These are phyloP conservation scores for Venturia nashicola DNA, from an alignment of 2,329 filamentous ascomycete genomes.

Conservation along the genomic window DNA sequence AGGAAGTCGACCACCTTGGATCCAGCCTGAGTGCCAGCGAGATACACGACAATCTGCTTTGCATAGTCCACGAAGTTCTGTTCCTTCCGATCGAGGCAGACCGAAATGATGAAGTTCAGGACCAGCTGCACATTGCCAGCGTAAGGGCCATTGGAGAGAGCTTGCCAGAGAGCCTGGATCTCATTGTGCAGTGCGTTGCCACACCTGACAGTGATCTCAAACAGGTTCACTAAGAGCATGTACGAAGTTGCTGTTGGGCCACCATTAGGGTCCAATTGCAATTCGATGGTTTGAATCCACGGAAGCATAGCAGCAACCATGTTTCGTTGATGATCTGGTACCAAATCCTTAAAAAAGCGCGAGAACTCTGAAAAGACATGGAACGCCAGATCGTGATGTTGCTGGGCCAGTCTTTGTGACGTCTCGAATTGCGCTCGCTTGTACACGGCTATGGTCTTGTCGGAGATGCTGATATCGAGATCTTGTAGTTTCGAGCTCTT, in stretches of 20 bases:
- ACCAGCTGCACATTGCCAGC: constrained; percentile 89
- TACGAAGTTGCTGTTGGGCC: constrained; percentile 86
- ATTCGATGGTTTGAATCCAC: constrained; percentile 89
- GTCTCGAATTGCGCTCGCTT: constrained; percentile 96
- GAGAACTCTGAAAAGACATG: constrained; percentile 94
- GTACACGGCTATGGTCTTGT: constrained; percentile 96
- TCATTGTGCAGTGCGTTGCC: constrained; percentile 85
- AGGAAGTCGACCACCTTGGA: constrained; percentile 92
- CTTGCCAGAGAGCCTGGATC: constrained; percentile 95
- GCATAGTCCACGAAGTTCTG: constrained; percentile 98
- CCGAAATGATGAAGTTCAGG: constrained; percentile 87
- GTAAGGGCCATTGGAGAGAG: constrained; percentile 82
- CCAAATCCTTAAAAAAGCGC: constrained; percentile 78
- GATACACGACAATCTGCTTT: constrained; percentile 94
- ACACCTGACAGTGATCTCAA: constrained; percentile 92
- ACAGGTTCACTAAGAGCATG: constrained; percentile 84
- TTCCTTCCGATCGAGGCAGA: constrained; percentile 86
- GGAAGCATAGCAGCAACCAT: constrained; percentile 89
- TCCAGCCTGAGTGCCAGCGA: constrained; percentile 75
- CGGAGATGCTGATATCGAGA: constrained; percentile 95
- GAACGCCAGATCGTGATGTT: constrained; percentile 82
- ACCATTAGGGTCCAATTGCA: constrained; percentile 83
- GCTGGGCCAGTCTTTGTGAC: constrained; percentile 76
- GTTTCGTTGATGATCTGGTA: constrained; percentile 75
- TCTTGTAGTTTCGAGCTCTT: constrained; percentile 88